Evolutionary conservation across 2,329 filamentous ascomycete genomes (phyloP), one percentile per base, ranked within the genome.

Genomic region (Pyrenochaeta sp.): DNA sequence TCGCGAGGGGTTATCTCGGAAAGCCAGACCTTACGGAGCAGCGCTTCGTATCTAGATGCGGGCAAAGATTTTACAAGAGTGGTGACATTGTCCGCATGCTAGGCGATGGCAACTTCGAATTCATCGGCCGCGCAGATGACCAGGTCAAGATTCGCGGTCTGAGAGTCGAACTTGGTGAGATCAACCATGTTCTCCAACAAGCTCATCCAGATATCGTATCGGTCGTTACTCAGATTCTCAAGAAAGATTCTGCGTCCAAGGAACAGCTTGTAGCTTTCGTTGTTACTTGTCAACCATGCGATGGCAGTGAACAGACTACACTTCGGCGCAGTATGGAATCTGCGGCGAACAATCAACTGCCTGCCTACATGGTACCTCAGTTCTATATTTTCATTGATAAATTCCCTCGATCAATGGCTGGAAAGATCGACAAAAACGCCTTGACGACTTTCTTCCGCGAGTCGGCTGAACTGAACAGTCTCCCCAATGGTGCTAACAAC

Each of bases 1-100:
- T 79, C 4, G 76, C 75, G 13, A 60, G 72, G 26, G 75, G 72
- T 9, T 79, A 79, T 40, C 60, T 74, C 40, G 63, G 71, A 26
- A 71, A 68, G 14, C 6, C 53, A 7, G 47, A 60, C 28, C 59
- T 72, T 7, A 71, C 67, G 2, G 43, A 53, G 3, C 55, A 68
- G 5, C 57, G 49, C 20, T 73, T 73, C 27, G 53, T 72, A 6
- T 39, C 43, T 7, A 52, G 50, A 21, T 53, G 58, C 40, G 63
- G 63, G 1, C 62, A 68, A 27, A 59, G 62, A 19, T 65, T 71
- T 44, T 74, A 73, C 43, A 69, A 63, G 35, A 71, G 59, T 38
- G 71, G 71, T 3, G 71, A 73, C 37, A 47, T 68, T 15, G 71
- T 69, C 22, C 67, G 69, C 6, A 71, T 69, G 69, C 48, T 73